phyloP scores from a whole-genome alignment of 2,329 filamentous ascomycete species.

The Ramichloridium luteum region DNA sequence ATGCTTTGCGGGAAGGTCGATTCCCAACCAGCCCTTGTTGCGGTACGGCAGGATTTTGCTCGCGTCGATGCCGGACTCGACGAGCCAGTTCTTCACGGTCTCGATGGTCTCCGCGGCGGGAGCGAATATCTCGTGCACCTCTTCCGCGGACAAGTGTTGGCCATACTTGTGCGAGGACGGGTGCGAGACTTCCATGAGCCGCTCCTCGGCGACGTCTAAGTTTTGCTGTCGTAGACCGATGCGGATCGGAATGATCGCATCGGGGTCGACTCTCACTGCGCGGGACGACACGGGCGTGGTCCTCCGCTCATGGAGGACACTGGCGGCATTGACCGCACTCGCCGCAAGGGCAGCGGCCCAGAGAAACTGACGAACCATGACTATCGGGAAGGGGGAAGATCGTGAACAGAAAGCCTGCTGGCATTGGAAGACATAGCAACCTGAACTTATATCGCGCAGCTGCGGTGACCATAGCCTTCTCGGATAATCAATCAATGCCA shows the following conservation, averaged over 20 bases:
- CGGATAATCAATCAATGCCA: too few species aligned
- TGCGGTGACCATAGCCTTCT: too few species aligned
- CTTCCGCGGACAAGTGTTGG: conserved; percentile 24
- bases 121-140: conserved; percentile 31
- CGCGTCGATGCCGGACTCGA: conserved; percentile 18
- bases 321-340: too few species aligned
- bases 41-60: conserved; percentile 21
- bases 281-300: conserved; percentile 17
- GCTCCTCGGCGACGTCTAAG: conserved; percentile 14
- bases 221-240: conserved; percentile 17
- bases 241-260: conserved; percentile 20
- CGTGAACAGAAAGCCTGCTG: too few species aligned
- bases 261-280: conserved; percentile 23
- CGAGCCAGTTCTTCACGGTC: conserved; percentile 29
- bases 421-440: too few species aligned
- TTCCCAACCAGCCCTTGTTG: conserved; percentile 28
- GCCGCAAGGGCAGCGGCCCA: too few species aligned
- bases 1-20: conserved; percentile 26
- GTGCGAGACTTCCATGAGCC: conserved; percentile 22
- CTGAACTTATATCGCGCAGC: too few species aligned
- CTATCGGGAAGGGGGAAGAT: too few species aligned
- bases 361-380: too few species aligned
- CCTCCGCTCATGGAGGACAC: conserved; percentile 12
- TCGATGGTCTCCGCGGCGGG: conserved; percentile 23
- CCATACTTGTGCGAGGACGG: conserved; percentile 23